phyloP scores from a whole-genome alignment of 2,329 filamentous ascomycete species.

The Paraphaeosphaeria sporulosa region DNA sequence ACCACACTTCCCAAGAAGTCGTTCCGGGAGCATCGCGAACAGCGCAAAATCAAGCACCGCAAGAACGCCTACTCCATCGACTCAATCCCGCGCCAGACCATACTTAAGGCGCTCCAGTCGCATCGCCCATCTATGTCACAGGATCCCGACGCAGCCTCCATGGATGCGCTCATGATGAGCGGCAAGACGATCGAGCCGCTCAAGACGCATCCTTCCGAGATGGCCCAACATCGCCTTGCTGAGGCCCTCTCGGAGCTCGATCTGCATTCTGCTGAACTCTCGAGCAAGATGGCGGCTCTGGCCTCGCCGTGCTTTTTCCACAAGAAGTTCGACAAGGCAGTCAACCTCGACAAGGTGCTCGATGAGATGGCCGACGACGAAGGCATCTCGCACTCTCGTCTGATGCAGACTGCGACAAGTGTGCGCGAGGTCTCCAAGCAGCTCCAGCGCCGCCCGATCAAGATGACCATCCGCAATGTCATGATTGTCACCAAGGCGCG shows the following conservation, averaged over 20 bases:
- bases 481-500: conserved; percentile 99
- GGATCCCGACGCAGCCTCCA: conserved; percentile 67
- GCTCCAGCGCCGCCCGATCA: conserved; percentile 89
- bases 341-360: conserved; percentile 92
- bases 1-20: conserved; percentile 42
- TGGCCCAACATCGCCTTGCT: conserved; percentile 65
- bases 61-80: conserved; percentile 65
- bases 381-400: conserved; percentile 88
- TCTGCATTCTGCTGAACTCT: conserved; percentile 52
- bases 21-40: conserved; percentile 49
- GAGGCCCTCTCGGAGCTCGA: conserved; percentile 63
- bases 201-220: conserved; percentile 38
- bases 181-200: conserved; percentile 47
- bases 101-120: conserved; percentile 82
- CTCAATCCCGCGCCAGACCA: conserved; percentile 77
- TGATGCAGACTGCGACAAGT: conserved; percentile 93
- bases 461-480: conserved; percentile 87
- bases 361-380: conserved; percentile 92
- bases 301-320: conserved; percentile 98
- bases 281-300: conserved; percentile 67
- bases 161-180: conserved; percentile 65
- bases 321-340: conserved; percentile 92
- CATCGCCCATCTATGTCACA: conserved; percentile 62
- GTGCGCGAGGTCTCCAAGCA: conserved; percentile 97
- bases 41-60: conserved; percentile 47